Evolutionary conservation across 345 rosid genomes (phyloP).

Genomic region (Durio zibethinus): DNA sequence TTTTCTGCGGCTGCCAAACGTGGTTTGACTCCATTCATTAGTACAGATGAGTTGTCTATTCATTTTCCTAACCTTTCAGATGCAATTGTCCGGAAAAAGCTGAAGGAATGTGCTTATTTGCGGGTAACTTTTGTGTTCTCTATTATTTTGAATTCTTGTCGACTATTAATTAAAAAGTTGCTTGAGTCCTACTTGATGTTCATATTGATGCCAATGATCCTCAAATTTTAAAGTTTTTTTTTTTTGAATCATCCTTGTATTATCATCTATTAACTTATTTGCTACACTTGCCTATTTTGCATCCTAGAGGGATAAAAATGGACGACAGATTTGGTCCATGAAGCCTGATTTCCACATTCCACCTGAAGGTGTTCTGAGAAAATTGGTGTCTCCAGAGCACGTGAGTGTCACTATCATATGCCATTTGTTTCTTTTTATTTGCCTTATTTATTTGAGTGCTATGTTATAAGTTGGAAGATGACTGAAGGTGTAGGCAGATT

Average conservation of each 20-base stretch:
- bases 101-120: conserved; percentile 66
- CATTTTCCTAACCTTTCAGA: conserved; percentile 72
- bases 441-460: background rate
- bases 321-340: conserved; percentile 65
- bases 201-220: background rate
- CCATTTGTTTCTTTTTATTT: conserved; percentile 5
- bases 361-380: conserved; percentile 76
- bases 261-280: conserved; percentile 16
- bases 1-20: conserved; percentile 60
- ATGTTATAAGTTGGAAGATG: background rate
- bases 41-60: conserved; percentile 62
- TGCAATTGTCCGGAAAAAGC: conserved; percentile 57
- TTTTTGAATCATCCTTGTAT: conserved; percentile 1
- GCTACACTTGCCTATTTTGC: conserved; percentile 23
- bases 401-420: conserved; percentile 44
- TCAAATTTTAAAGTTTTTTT: background rate
- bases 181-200: conserved; percentile 10
- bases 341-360: conserved; percentile 63
- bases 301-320: conserved; percentile 68
- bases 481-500: background rate
- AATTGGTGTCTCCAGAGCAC: conserved; percentile 80
- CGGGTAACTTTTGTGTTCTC: conserved; percentile 44
- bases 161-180: conserved; percentile 7
- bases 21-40: conserved; percentile 52
- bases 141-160: conserved; percentile 10